Conservation (phyloP, 768 basidiomycete species). For the Lentinus tigrinus region DNA sequence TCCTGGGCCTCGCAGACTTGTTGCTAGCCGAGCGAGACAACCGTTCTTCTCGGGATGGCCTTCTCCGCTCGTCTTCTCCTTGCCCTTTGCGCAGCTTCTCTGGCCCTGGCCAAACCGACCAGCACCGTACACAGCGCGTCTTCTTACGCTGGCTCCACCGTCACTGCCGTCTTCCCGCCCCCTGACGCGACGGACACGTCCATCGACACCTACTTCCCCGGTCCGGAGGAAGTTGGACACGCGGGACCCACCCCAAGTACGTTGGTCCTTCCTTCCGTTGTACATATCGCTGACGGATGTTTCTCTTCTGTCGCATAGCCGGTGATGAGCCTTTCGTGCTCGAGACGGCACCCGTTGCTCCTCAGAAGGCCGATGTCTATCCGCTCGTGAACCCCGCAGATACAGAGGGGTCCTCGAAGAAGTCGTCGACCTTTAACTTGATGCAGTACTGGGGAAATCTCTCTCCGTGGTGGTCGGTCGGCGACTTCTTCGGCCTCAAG, state of each 20-base stretch:
- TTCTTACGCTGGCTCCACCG: slow-evolving; percentile 42
- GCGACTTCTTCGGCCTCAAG: slow-evolving; percentile 44
- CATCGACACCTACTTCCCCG: slow-evolving; percentile 39
- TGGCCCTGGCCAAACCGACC: not conserved
- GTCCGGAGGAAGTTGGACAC: slow-evolving; percentile 43
- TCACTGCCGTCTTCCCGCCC: slow-evolving; percentile 43
- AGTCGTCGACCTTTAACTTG: slow-evolving; percentile 40
- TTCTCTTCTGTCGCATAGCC: slow-evolving; percentile 13
- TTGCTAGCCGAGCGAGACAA: too few relatives aligned
- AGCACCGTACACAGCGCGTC: slow-evolving; percentile 27
- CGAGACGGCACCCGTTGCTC: slow-evolving; percentile 36
- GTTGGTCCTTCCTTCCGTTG: slow-evolving; percentile 2
- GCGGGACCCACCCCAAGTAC: slow-evolving; percentile 49
- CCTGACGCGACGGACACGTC: slow-evolving; percentile 34
- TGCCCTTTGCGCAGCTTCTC: not conserved
- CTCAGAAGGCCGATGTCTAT: slow-evolving; percentile 37
- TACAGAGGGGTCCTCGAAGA: slow-evolving; percentile 33
- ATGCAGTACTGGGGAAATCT: slow-evolving; percentile 48
- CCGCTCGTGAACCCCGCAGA: slow-evolving; percentile 39
- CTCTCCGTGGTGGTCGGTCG: slow-evolving; percentile 50
- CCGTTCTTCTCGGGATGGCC: not conserved
- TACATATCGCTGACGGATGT: not conserved
- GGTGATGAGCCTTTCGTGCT: slow-evolving; percentile 29
- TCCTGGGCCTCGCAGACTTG: too few relatives aligned
- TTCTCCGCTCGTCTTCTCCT: slow-evolving; percentile 3